Evolutionary conservation across 2,329 filamentous ascomycete species (phyloP).

Genomic region (Fusarium nurragi): DNA sequence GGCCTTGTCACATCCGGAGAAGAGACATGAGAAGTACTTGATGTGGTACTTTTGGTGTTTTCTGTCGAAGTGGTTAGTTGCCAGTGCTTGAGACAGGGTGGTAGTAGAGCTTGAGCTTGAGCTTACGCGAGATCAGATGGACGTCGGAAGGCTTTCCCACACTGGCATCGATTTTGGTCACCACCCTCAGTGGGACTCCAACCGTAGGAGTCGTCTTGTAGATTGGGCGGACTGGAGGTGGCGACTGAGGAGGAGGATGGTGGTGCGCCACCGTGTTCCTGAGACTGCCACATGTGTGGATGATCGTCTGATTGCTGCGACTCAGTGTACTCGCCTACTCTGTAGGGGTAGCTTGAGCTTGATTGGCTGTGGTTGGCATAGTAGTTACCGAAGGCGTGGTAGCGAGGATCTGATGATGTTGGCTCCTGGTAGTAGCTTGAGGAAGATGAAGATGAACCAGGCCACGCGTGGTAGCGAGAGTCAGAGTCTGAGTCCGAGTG

Average conservation of each 20-base stretch:
- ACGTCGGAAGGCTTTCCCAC: conserved; percentile 42
- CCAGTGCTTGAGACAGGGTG: not conserved
- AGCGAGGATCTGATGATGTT: conserved; percentile 32
- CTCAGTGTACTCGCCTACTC: conserved; percentile 22
- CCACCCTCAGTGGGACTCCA: conserved; percentile 24
- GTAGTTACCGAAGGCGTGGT: conserved; percentile 26
- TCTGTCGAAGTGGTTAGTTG: conserved; percentile 22
- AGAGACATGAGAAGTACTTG: conserved; percentile 44
- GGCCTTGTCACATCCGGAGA: conserved; percentile 39
- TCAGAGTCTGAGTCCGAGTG: conserved; percentile 34
- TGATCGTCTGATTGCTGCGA: conserved; percentile 31
- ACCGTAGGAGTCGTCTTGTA: conserved; percentile 32
- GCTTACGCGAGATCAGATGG: conserved; percentile 44
- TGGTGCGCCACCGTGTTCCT: conserved; percentile 26
- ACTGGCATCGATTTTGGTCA: conserved; percentile 37
- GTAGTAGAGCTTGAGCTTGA: not conserved
- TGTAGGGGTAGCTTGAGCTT: conserved; percentile 26
- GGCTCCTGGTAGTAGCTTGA: conserved; percentile 25
- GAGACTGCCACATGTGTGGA: conserved; percentile 31
- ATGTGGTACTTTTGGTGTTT: conserved; percentile 46
- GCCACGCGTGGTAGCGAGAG: conserved; percentile 29
- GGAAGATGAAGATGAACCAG: conserved; percentile 14
- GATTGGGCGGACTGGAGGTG: conserved; percentile 37
- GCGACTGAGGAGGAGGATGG: conserved; percentile 34
- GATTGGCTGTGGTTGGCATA: conserved; percentile 36